Base-by-base conservation (phyloP, 176 grass and related monocot species). In the Paspalum vaginatum region DNA sequence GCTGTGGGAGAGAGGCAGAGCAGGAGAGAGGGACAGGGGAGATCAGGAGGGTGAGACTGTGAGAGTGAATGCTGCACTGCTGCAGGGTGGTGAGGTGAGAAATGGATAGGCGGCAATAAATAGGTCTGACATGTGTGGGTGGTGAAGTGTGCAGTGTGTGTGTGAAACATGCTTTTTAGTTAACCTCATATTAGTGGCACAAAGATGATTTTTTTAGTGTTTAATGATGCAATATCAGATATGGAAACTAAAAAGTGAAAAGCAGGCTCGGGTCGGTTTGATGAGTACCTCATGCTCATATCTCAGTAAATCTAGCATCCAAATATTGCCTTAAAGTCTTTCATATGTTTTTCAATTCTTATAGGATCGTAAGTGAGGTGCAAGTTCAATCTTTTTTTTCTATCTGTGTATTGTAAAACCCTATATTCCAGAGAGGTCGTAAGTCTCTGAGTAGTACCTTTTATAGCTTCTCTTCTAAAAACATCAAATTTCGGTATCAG, bases 101-200 rank as follows among this genome's bases (percentile, higher is more conserved):
- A 39, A 46, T 38, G 53, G 68, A 75, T 68, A 7, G 51, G 63
- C 53, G 52, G 22, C 61, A 75, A 75, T 88, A 88, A 84, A 88
- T 84, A 80, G 61, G 21, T 51, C 41, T 50, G n/a, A 79, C 40
- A 67, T 55, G 50, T 65, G 8, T 24, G 18, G 84, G 70, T 16
- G 46, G 32, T 45, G 39, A 11, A 18, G 18, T n/a, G 16, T 45
- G 39, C 8, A 18, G 18, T n/a, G 16, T 47, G 41, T 47, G 67
- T 14, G 24, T 7, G 48, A 8, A 2, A 6, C 66, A 22, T 68
- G 42, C 40, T 44, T 68, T 58, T 24, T 24, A 40, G 20, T 73
- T 54, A 56, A 9, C 21, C 26, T 70, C 13, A 6, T 26, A 10
- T 70, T 48, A 49, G 44, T 70, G 40, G 9, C 7, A 61, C 58